Evolutionary conservation across 1,139 yeast genomes (phyloP), one percentile per base, ranked within the genome.

Genomic region (Scheffersomyces segobiensis): DNA sequence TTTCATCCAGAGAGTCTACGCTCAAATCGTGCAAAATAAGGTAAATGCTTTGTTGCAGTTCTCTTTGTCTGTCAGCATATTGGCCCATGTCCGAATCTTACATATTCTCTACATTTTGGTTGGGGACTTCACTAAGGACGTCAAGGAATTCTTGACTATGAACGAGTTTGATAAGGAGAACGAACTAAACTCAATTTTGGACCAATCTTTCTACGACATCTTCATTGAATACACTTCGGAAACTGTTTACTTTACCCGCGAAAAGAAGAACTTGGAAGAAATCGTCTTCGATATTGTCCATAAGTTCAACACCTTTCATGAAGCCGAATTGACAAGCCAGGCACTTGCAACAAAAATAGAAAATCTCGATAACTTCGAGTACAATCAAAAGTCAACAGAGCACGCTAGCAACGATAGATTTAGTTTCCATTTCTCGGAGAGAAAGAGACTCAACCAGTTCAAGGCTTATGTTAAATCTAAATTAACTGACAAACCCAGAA

Each of bases 81-180:
- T 95, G 58, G 93, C 97, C 0, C 93, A 90, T 70, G 87, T 93
- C 7, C 82, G 98, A 65, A 82, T 89, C 0, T 75, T 95, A 49
- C 93, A 91, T 72, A 79, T 87, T 1, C 77, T 90, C 32, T 89
- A 87, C 68, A 81, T 83, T 0, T 74, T 85, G 52, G 78, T 90
- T 3, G 85, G 86, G n/a, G 85, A 82, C 52, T 84, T 89, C 66
- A 87, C 91, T 1, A 84, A 84, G 60, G 87, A 86, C 58, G 77
- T 93, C 59, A 88, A 90, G 65, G 87, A 85, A 14, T 84, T 83
- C 57, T 76, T 87, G 49, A 68, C 74, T 18, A 75, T 85, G 22
- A 78, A 82, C 56, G 85, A 80, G 12, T 71, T 80, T 52, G 85
- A 82, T 57, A 71, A 70, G 55, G 71, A 77, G 50, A 77, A 75